phyloP scores from a whole-genome alignment of 2,329 filamentous ascomycete genomes.

The Iodosphaeria phyllophila region DNA sequence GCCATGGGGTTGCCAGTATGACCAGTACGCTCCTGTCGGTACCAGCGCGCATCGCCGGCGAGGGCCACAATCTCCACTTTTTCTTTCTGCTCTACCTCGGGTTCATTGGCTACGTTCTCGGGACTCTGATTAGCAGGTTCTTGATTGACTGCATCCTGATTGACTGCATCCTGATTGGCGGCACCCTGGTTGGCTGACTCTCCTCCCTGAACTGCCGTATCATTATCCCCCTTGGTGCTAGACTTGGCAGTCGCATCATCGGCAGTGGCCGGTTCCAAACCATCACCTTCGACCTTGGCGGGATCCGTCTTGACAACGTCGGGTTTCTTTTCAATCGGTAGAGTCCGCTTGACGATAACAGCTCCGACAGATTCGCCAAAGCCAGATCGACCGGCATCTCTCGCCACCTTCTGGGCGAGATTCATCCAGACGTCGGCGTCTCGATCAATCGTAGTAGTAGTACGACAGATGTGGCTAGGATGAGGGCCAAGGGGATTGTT shows the following conservation, averaged over 20 bases:
- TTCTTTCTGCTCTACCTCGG: slow-evolving; percentile 14
- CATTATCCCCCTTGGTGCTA: slow-evolving; percentile 2
- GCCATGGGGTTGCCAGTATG: slow-evolving; percentile 55
- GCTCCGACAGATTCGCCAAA: slow-evolving; percentile 55
- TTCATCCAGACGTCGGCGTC: slow-evolving; percentile 49
- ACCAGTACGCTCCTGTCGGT: slow-evolving; percentile 26
- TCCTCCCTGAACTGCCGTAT: slow-evolving; percentile 2
- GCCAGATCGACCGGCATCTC: slow-evolving; percentile 34
- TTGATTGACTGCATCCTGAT: slow-evolving; percentile 1
- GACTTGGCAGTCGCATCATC: slow-evolving; percentile 3
- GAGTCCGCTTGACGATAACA: slow-evolving; percentile 48
- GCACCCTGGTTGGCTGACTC: background rate
- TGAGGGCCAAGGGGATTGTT: slow-evolving; percentile 77
- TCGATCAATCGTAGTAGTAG: slow-evolving; percentile 47
- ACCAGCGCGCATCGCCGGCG: slow-evolving; percentile 60
- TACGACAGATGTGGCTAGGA: slow-evolving; percentile 51
- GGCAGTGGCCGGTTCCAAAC: slow-evolving; percentile 3
- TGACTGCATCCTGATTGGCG: slow-evolving; percentile 1
- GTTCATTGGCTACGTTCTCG: slow-evolving; percentile 2
- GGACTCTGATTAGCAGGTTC: slow-evolving; percentile 1
- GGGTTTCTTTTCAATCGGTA: slow-evolving; percentile 7
- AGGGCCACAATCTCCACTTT: slow-evolving; percentile 44
- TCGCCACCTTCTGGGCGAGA: slow-evolving; percentile 45
- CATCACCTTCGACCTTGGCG: slow-evolving; percentile 18
- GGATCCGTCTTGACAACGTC: slow-evolving; percentile 3